Evolutionary conservation across 202 grass and related monocot genomes (phyloP).

Genomic region (Setaria italica): DNA sequence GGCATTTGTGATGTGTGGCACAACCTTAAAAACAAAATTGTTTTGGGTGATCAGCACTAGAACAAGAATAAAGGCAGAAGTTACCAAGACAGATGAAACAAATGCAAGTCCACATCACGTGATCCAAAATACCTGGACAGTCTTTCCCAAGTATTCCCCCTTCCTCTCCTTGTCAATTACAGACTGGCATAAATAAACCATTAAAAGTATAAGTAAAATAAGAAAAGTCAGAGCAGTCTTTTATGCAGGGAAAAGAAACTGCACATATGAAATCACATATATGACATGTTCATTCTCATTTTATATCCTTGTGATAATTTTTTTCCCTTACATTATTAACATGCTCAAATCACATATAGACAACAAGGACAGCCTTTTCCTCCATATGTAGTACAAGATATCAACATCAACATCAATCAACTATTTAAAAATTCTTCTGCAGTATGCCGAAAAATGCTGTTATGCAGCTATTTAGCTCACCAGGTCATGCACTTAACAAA

Average conservation of each 20-base stretch:
- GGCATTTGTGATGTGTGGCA: conserved; percentile 92
- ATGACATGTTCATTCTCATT: conserved; percentile 36
- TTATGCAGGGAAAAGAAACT: conserved; percentile 47
- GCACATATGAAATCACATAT: conserved; percentile 20
- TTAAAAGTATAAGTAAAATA: conserved; percentile 29
- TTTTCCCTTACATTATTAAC: neutral
- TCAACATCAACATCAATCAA: conserved; percentile 27
- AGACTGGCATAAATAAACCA: conserved; percentile 63
- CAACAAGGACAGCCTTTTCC: conserved; percentile 35
- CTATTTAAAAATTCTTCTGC: conserved; percentile 24
- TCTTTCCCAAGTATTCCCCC: conserved; percentile 93
- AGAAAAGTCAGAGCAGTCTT: conserved; percentile 25
- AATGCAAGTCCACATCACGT: conserved; percentile 12
- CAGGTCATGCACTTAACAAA: neutral
- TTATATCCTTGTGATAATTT: conserved; percentile 24
- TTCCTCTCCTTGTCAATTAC: conserved; percentile 90
- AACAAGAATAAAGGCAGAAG: conserved; percentile 45
- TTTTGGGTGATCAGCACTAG: conserved; percentile 21
- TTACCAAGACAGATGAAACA: conserved; percentile 31
- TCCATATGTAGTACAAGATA: conserved; percentile 33
- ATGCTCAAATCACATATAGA: conserved; percentile 36
- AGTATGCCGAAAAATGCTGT: neutral
- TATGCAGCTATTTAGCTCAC: neutral
- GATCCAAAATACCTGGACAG: conserved; percentile 74
- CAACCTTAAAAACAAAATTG: conserved; percentile 63